Conservation (phyloP, 2,329 filamentous ascomycete genomes). For the Bertia moriformis region DNA sequence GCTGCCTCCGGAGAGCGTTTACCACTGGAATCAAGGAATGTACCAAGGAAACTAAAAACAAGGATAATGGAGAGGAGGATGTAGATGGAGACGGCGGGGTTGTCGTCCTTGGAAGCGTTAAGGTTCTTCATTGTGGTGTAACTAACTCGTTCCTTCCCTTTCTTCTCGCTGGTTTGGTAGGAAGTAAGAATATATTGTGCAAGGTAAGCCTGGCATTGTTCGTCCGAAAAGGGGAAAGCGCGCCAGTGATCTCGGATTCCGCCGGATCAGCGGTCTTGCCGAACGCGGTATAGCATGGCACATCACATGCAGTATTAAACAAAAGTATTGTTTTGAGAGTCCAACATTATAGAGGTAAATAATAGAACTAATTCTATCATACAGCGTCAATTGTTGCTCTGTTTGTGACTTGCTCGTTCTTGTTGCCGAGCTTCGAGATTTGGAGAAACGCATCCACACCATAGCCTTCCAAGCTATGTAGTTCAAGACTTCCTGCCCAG, state of each 20-base stretch:
- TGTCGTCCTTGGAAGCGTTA: neutral
- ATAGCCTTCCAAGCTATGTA: slow-evolving; percentile 89
- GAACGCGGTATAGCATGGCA: too few relatives aligned
- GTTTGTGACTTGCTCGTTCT: slow-evolving; percentile 83
- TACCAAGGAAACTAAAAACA: neutral
- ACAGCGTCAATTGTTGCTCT: slow-evolving; percentile 66
- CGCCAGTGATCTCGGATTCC: too few relatives aligned
- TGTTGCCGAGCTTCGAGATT: slow-evolving; percentile 91
- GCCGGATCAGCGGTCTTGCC: too few relatives aligned
- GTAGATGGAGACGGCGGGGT: neutral
- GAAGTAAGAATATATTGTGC: too few relatives aligned
- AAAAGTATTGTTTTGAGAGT: too few relatives aligned
- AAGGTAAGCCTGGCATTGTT: too few relatives aligned
- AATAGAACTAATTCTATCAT: too few relatives aligned
- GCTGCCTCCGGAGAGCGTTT: too few relatives aligned
- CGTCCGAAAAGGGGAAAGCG: too few relatives aligned
- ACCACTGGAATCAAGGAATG: neutral
- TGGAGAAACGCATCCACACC: slow-evolving; percentile 92
- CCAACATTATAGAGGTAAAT: too few relatives aligned
- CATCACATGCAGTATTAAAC: too few relatives aligned
- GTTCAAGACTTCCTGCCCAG: slow-evolving; percentile 82
- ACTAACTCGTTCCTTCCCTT: neutral
- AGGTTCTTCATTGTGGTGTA: neutral
- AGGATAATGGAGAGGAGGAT: neutral
- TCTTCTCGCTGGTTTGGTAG: neutral